These are phyloP conservation scores for Trichosanthes cucumerina DNA, from an alignment of 306 rosid genomes.

Conservation along the genomic window DNA sequence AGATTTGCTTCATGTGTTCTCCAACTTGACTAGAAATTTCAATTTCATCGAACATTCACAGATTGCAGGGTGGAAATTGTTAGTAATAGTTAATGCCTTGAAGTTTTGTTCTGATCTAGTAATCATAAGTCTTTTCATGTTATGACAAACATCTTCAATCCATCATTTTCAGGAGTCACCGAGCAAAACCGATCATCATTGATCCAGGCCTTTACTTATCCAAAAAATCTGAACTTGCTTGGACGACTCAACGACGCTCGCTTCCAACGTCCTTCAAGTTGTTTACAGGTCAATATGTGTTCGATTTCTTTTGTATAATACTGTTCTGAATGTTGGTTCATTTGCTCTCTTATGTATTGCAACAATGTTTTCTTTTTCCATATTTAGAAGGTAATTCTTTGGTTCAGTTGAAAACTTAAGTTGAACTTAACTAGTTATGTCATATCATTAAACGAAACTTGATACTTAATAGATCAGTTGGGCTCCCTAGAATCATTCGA, in stretches of 20 bases:
- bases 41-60: constrained; percentile 79
- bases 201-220: constrained; percentile 55
- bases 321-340: not conserved
- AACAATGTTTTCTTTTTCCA: not conserved
- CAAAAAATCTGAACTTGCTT: constrained; percentile 68
- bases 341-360: not conserved
- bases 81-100: constrained; percentile 23
- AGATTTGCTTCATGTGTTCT: constrained; percentile 86
- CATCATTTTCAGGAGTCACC: constrained; percentile 57
- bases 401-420: not conserved
- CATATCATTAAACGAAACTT: not conserved
- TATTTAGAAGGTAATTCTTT: not conserved
- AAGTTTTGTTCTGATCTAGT: not conserved
- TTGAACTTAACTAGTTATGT: not conserved
- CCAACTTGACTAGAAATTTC: constrained; percentile 67
- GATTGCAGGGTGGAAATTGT: constrained; percentile 86
- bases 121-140: not conserved
- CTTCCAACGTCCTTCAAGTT: constrained; percentile 77
- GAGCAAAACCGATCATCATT: constrained; percentile 82
- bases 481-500: not conserved
- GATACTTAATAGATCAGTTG: not conserved
- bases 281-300: constrained; percentile 55
- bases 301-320: not conserved
- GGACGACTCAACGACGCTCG: constrained; percentile 73
- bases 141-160: not conserved